Conservation (phyloP, 2,329 filamentous ascomycete species). For the Aureobasidium lini region DNA sequence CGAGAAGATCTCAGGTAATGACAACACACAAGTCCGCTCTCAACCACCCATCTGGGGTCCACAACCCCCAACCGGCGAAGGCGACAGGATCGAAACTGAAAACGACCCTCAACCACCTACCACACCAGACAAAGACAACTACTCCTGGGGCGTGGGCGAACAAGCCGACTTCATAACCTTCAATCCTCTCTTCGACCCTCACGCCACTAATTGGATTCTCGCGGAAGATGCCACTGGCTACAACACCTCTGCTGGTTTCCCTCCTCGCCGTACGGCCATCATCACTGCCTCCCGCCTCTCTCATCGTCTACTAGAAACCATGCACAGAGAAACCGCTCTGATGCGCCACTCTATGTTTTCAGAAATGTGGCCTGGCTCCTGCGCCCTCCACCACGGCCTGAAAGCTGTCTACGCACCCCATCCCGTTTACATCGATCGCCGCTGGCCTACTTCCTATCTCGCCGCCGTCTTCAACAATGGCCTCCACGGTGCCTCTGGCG, state of each 20-base stretch:
- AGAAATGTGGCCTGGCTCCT: slow-evolving; percentile 69
- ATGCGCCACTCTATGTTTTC: slow-evolving; percentile 66
- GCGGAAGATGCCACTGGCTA: slow-evolving; percentile 64
- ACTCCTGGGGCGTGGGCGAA: slow-evolving; percentile 61
- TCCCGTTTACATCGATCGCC: slow-evolving; percentile 49
- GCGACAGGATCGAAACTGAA: slow-evolving; percentile 43
- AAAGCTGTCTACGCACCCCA: slow-evolving; percentile 64
- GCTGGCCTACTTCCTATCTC: slow-evolving; percentile 48
- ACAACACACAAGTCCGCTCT: slow-evolving; percentile 31
- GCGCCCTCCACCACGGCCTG: slow-evolving; percentile 66
- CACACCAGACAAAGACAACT: slow-evolving; percentile 48
- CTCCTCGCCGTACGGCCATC: slow-evolving; percentile 63
- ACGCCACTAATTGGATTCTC: slow-evolving; percentile 66
- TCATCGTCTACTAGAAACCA: slow-evolving; percentile 57
- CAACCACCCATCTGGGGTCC: slow-evolving; percentile 46
- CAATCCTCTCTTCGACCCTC: slow-evolving; percentile 67
- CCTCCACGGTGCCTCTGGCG: slow-evolving; percentile 43
- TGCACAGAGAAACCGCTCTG: slow-evolving; percentile 68
- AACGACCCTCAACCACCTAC: slow-evolving; percentile 47
- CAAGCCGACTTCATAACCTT: slow-evolving; percentile 70
- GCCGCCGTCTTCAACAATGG: slow-evolving; percentile 51
- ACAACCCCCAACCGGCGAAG: slow-evolving; percentile 32
- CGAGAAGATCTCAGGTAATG: slow-evolving; percentile 27
- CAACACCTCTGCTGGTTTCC: slow-evolving; percentile 44
- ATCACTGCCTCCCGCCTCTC: slow-evolving; percentile 64